Conservation (phyloP, 805 yeast genomes). For the Komagataella populi region DNA sequence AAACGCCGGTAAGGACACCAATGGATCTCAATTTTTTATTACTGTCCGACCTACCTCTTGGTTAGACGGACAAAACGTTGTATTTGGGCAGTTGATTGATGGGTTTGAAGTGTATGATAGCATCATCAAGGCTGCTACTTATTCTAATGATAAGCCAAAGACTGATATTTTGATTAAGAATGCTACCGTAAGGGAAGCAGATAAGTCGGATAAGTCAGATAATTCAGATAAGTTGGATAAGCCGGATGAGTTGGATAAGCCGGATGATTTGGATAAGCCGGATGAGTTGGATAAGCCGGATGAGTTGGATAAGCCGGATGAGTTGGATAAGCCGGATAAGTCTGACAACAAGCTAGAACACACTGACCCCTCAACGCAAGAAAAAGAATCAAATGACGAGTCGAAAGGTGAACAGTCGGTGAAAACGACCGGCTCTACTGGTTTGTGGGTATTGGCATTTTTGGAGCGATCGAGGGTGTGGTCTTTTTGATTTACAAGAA, state of each 20-base stretch:
- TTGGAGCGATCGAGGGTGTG: neutral
- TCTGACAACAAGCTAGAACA: neutral
- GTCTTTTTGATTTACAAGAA: neutral
- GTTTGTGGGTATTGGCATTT: slow-evolving; percentile 2
- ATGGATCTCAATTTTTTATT: slow-evolving; percentile 61
- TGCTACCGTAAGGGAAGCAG: slow-evolving; percentile 2
- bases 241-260: slow-evolving; percentile 3
- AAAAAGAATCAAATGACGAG: neutral
- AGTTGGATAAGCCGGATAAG: slow-evolving; percentile 4
- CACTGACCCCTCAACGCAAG: neutral
- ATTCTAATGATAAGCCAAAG: slow-evolving; percentile 24
- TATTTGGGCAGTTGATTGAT: slow-evolving; percentile 62
- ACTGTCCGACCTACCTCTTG: slow-evolving; percentile 36
- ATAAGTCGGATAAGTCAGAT: slow-evolving; percentile 1
- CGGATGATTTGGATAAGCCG: slow-evolving; percentile 5
- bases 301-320: slow-evolving; percentile 4
- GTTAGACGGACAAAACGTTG: slow-evolving; percentile 57
- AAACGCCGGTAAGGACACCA: slow-evolving; percentile 37
- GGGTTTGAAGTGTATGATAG: slow-evolving; percentile 51
- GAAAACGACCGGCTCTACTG: slow-evolving; percentile 9
- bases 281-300: neutral
- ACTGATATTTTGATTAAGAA: slow-evolving; percentile 25
- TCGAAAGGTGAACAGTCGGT: slow-evolving; percentile 1
- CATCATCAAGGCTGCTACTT: slow-evolving; percentile 44
- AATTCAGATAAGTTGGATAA: slow-evolving; percentile 2